Base-by-base conservation (phyloP, 1,139 yeast species). In the Candida tunisiensis region DNA sequence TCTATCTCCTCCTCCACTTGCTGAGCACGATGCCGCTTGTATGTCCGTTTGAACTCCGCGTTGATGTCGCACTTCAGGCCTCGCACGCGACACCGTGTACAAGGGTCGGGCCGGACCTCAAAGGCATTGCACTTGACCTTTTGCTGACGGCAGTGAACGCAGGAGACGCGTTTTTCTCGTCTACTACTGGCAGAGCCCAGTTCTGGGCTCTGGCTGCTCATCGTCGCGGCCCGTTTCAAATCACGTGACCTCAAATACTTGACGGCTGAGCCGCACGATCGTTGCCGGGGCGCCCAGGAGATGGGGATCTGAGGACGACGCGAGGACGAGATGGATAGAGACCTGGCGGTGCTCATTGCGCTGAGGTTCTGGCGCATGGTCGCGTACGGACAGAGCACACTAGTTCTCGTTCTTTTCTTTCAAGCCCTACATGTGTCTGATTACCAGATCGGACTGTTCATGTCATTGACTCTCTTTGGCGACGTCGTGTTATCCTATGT, bases 81-180 rank as follows among this genome's bases (percentile, higher is more conserved):
- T 42, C 79, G 70, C 46, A 77, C 78, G 9, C 55, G 44, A 47
- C 96, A 88, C 35, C 94, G 57, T 0, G 85, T 58, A 44, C 98
- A 88, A 1, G 94, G 78, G n/a, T 60, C 58, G 0, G 94, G 93
- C 24, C 70, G 68, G 30, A 59, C 62, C 34, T 75, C 83, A 35
- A 65, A 70, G 7, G 94, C 93, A 49, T 82, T 92, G 53, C 96
- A 88, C 30, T 31, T 32, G 15, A 53, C 60, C 52, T 88, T 88
- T 47, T 88, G 98, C 50, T 88, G 98, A 12, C 98, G 66, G 47
- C 98, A 88, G 45, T 85, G 94, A 3, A 80, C 83, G 56, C 98
- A 88, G 1, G 96, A 96, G 49, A 83, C 72, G 35, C 74, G 64
- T 44, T 73, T 74, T 15, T 24, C 12, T 5, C 6, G 14, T n/a